Evolutionary conservation across 2,329 filamentous ascomycete species (phyloP), one percentile per base, ranked within the genome.

Genomic region (Cladosporium sp.): DNA sequence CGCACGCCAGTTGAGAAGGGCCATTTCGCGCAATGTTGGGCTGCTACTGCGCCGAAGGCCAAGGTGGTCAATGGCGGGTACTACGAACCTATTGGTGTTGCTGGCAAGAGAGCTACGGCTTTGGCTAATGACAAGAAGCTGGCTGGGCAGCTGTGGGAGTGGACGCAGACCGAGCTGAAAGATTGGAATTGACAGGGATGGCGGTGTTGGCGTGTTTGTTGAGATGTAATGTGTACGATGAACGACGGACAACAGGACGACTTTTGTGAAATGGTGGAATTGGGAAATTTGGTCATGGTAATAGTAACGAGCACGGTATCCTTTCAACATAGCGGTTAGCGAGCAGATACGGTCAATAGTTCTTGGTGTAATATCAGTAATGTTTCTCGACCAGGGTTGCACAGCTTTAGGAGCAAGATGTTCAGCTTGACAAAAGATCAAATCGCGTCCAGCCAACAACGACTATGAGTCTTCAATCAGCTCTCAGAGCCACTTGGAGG

Each of bases 41-140:
- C 68, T 5, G 69, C 69, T 2, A 70, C 69, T 21, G 57, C 59
- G n/a, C 47, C 62, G 38, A 69, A 65, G 28, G 34, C 5, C 2
- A 60, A 68, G 41, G 57, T 73, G 26, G 44, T 41, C 58, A 73
- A 68, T 66, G 79, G 78, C 1, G 70, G 70, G 51, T 80, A 79
- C 62, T 81, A 79, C 59, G 73, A 78, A 52, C 78, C 79, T 10
- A 73, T 79, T 47, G 78, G 74, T 5, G 73, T 68, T n/a, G 65
- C 68, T 38, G 71, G 70, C 1, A 60, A 44, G 55, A 67, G 70
- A 54, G 71, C 72, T 14, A 76, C 72, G 52, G 51, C 54, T 26
- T 64, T 74, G 57, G 72, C 72, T 15, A 65, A 73, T 58, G 73
- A 80, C 69, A 68, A 74, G 44, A 47, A 34, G 15, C 64, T 80